Evolutionary conservation across 1,284 basidiomycete genomes (phyloP).

Genomic region (Wallemia mellicola): DNA sequence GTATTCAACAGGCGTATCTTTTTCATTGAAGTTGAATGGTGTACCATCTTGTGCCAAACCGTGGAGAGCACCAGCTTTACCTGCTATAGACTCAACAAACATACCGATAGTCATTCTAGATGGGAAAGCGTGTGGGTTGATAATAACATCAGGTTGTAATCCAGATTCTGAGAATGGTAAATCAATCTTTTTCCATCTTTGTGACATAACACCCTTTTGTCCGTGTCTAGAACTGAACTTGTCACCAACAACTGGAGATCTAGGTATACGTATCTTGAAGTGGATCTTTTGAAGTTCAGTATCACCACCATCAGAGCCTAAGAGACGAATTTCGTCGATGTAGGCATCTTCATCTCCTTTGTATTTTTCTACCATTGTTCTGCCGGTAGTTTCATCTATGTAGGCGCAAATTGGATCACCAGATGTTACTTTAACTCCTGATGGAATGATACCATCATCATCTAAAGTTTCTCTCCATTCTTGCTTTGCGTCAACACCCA

Average conservation of each 20-base stretch:
- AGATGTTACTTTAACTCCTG: conserved; percentile 37
- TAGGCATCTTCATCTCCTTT: conserved; percentile 84
- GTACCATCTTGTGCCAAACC: conserved; percentile 94
- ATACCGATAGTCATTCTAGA: conserved; percentile 99
- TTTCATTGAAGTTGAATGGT: conserved; percentile 84
- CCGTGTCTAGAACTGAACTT: conserved; percentile 98
- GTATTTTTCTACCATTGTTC: conserved; percentile 72
- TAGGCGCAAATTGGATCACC: conserved; percentile 61
- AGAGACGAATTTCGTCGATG: conserved; percentile 68
- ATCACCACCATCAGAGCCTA: conserved; percentile 71
- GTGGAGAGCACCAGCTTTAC: conserved; percentile 93
- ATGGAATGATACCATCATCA: conserved; percentile 49
- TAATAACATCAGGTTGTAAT: conserved; percentile 97
- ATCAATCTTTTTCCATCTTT: conserved; percentile 91
- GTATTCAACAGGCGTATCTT: conserved; percentile 83
- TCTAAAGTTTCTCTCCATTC: conserved; percentile 39
- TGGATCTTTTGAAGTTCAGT: conserved; percentile 75
- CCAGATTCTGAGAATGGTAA: conserved; percentile 99
- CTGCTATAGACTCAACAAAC: conserved; percentile 97
- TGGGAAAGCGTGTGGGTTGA: conserved; percentile 98
- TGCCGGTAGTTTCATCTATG: conserved; percentile 53
- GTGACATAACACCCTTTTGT: conserved; percentile 97
- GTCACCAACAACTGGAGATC: conserved; percentile 91
- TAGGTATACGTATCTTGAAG: conserved; percentile 71
- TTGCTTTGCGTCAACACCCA: conserved; percentile 41